These are phyloP conservation scores for Potentilla sterilis DNA, from an alignment of 306 rosid species.

Conservation along the genomic window DNA sequence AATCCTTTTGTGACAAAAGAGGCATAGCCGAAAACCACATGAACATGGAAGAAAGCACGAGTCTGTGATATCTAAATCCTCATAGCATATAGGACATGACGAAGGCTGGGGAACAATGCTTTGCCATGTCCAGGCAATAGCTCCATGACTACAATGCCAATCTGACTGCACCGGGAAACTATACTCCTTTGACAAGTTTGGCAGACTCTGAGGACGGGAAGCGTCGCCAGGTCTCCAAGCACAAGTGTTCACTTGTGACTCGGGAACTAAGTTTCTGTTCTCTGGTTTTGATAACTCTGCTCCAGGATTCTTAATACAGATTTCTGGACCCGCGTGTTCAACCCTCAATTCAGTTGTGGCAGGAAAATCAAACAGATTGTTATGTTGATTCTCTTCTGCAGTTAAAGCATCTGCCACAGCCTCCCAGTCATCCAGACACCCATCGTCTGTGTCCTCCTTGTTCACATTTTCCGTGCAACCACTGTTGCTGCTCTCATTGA, in stretches of 20 bases:
- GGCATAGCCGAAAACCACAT: constrained; percentile 58
- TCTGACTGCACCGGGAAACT: constrained; percentile 32
- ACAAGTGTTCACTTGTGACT: constrained; percentile 25
- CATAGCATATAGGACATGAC: constrained; percentile 58
- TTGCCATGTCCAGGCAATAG: constrained; percentile 46
- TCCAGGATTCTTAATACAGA: constrained; percentile 12
- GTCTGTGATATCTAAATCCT: constrained; percentile 61
- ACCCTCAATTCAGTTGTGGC: constrained; percentile 15
- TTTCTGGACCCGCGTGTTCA: constrained; percentile 1
- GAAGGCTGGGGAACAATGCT: constrained; percentile 36
- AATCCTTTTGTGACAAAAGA: constrained; percentile 61
- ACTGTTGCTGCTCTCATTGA: constrained; percentile 19
- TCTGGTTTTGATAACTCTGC: constrained; percentile 21
- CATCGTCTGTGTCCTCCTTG: constrained; percentile 44
- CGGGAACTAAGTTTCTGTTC: constrained; percentile 11
- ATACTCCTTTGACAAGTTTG: constrained; percentile 42
- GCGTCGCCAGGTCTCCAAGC: constrained; percentile 59
- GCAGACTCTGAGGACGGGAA: constrained; percentile 52
- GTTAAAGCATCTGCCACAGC: constrained; percentile 57
- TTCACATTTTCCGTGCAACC: constrained; percentile 32
- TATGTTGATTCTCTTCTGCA: constrained; percentile 25
- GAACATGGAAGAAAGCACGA: constrained; percentile 54
- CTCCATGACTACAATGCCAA: constrained; percentile 34
- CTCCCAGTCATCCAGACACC: constrained; percentile 66
- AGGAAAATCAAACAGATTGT: constrained; percentile 24